Evolutionary conservation across 768 basidiomycete genomes (phyloP), one percentile per base, ranked within the genome.

Genomic region (Coprinopsis marcescibilis): DNA sequence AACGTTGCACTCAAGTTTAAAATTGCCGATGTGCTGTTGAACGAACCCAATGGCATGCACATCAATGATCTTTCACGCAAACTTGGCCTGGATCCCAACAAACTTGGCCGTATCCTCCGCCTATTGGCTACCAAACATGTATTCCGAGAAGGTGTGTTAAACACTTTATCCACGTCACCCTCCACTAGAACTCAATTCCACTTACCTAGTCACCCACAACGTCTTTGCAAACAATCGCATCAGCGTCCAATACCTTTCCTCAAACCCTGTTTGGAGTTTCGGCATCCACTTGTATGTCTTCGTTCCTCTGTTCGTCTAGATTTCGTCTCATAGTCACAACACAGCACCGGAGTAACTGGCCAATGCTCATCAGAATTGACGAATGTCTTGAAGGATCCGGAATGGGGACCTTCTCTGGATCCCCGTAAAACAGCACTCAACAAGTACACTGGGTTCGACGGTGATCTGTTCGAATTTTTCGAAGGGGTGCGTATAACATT

Each of bases 171-270:
- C 4, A 20, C 10, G 10, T 19, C 12, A 5, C 5, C 30, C 13
- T 4, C 15, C 6, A 30, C 10, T 11, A 24, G 26, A 26, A 23
- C 6, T 40, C 35, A 19, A 10, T 35, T 46, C 20, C 40, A n/a
- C n/a, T 10, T n/a, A 25, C 4, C 14, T 25, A 69, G 67, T 67
- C 4, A 48, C 52, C 30, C 56, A 57, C 3, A 58, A 66, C 39
- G 63, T 65, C 1, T 71, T 66, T 45, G 58, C 65, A 13, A 69
- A 71, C 50, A 70, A 69, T 46, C 60, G 67, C 2, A 56, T 71
- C 14, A 65, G 63, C 37, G 46, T 61, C 17, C 50, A 58, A 14
- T 53, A 69, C 3, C 41, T 60, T 1, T 62, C 63, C 4, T 48
- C 46, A 2, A 57, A 59, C 36, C 56, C 60, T 5, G 44, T 68